phyloP scores from a whole-genome alignment of 495 filamentous ascomycete genomes.

The Friedmanniomyces endolithicus region DNA sequence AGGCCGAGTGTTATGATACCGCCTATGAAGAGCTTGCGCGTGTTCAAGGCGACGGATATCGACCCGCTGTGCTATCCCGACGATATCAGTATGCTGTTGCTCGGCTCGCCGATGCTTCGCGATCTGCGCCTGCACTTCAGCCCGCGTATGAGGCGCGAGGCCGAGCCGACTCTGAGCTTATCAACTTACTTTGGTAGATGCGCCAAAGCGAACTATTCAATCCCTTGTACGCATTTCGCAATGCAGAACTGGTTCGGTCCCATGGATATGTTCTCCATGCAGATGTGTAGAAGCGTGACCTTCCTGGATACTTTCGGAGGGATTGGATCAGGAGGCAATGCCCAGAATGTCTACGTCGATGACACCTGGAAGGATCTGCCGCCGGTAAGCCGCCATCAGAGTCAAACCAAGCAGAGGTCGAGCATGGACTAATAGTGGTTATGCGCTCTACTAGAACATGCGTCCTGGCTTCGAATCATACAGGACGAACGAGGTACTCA shows the following conservation, averaged over 20 bases:
- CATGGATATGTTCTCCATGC: conserved; percentile 35
- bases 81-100: conserved; percentile 46
- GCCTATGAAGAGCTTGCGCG: conserved; percentile 42
- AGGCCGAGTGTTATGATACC: conserved; percentile 47
- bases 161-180: conserved; percentile 44
- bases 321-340: conserved; percentile 20
- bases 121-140: conserved; percentile 49
- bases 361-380: conserved; percentile 35
- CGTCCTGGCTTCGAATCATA: conserved; percentile 31
- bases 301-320: conserved; percentile 38
- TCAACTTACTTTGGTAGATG: conserved; percentile 46
- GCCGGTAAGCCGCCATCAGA: conserved; percentile 3
- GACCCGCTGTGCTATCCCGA: conserved; percentile 55
- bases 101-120: conserved; percentile 39
- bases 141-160: conserved; percentile 47
- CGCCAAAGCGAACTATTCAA: conserved; percentile 32
- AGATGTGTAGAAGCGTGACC: conserved; percentile 28
- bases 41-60: conserved; percentile 44
- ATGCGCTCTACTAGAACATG: conserved; percentile 17
- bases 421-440: not conserved
- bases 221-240: conserved; percentile 38
- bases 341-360: conserved; percentile 45
- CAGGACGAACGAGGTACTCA: conserved; percentile 14
- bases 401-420: not conserved
- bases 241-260: conserved; percentile 47